Percentiles rank a stretch among this genome's conserved stretches.
Conservation (phyloP, 306 rosid species). For the Pachyrhizus erosus region DNA sequence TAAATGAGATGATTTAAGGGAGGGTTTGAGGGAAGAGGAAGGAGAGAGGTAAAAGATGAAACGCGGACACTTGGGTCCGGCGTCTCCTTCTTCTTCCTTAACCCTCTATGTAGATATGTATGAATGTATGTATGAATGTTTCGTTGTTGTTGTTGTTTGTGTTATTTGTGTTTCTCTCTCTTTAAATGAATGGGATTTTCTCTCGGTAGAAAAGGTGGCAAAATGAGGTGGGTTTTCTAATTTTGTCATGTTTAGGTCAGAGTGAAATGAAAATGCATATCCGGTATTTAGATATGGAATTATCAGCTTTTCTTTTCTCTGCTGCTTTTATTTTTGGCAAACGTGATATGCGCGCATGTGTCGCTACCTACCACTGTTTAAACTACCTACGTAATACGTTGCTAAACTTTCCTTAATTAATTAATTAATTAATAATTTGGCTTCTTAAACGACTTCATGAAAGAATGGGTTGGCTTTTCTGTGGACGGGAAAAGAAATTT, state of each 20-base stretch:
- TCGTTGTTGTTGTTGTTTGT: too few species aligned
- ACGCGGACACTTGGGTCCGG: neutral
- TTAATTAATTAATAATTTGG: too few species aligned
- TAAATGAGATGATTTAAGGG: too few species aligned
- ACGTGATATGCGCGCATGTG: neutral
- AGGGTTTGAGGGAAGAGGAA: neutral
- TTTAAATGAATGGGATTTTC: neutral
- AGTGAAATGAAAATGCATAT: neutral
- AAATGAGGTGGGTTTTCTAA: constrained; percentile 1
- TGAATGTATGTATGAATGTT: too few species aligned
- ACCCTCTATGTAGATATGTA: too few species aligned
- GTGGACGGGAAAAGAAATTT: too few species aligned
- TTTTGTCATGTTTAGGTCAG: neutral
- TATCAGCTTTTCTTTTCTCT: neutral
- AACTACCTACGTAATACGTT: too few species aligned
- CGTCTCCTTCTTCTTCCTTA: neutral
- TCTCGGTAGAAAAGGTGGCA: neutral
- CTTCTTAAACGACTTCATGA: too few species aligned
- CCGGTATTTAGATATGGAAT: too few species aligned
- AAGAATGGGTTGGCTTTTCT: too few species aligned
- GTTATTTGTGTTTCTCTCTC: neutral
- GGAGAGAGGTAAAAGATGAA: constrained; percentile 45
- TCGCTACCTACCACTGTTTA: neutral
- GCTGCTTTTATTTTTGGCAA: constrained; percentile 1
- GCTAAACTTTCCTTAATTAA: too few species aligned